These are phyloP conservation scores for Stachybotrys chlorohalonatus DNA, from an alignment of 2,329 filamentous ascomycete genomes.

Conservation along the genomic window DNA sequence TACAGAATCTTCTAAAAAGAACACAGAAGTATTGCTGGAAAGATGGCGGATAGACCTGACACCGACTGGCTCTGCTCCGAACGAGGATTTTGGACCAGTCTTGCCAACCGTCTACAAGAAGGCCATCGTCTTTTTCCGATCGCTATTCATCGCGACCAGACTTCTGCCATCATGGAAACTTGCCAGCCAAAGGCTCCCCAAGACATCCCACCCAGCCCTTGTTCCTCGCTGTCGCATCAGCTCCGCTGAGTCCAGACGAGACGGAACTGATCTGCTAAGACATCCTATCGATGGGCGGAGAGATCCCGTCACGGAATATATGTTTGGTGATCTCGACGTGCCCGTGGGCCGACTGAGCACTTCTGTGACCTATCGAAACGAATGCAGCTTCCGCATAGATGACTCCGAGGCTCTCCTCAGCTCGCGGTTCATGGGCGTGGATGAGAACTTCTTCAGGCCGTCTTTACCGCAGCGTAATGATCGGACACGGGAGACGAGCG, in stretches of 20 bases:
- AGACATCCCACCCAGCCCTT: constrained; percentile 58
- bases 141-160: constrained; percentile 73
- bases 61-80: constrained; percentile 34
- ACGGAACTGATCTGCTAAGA: constrained; percentile 56
- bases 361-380: constrained; percentile 74
- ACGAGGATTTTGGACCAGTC: constrained; percentile 49
- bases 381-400: constrained; percentile 85
- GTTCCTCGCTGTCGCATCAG: constrained; percentile 74
- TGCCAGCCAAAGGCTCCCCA: constrained; percentile 61
- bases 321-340: constrained; percentile 77
- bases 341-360: constrained; percentile 78
- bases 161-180: constrained; percentile 84
- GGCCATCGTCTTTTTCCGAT: constrained; percentile 88
- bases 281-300: constrained; percentile 26
- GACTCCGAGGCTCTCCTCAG: constrained; percentile 85
- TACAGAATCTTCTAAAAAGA: constrained; percentile 31
- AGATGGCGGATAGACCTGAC: constrained; percentile 84
- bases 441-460: constrained; percentile 79
- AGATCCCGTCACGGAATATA: constrained; percentile 57
- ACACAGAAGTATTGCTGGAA: constrained; percentile 75
- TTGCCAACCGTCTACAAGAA: constrained; percentile 95
- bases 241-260: constrained; percentile 46
- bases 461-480: constrained; percentile 53
- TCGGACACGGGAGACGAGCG: constrained; percentile 22
- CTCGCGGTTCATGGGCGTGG: constrained; percentile 85